Base-by-base conservation (phyloP, 257 asterid genomes). In the Solanum microdontum region DNA sequence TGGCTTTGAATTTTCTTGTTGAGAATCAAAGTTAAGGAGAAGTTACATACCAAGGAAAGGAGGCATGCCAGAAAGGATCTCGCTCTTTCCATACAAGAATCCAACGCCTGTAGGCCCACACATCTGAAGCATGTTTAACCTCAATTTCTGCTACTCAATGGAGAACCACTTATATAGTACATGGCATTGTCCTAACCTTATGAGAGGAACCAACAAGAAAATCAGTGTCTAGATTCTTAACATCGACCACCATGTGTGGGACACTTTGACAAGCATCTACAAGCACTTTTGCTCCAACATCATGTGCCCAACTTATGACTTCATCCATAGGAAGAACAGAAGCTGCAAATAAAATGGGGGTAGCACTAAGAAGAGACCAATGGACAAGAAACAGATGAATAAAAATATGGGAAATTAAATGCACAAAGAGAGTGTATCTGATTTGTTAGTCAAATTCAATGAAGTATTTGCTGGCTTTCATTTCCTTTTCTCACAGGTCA, bases 31-130 rank as follows among this genome's bases (percentile, higher is more conserved):
- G 85, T 48, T 82, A 11, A 14, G 30, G 43, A 77, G 43, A 39
- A 70, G 39, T 82, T 87, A 74, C 96, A 90, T 89, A 93, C 99
- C 98, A 89, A 96, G 89, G 92, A 97, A 97, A 88, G 99, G 99
- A 86, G 98, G 99, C 99, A 97, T 97, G 86, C 91, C 90, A 48
- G 91, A 90, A 90, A 97, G 90, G 89, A 94, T 93, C 91, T 95
- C 96, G 51, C 91, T 90, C 90, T 95, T 97, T 58, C 99, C 98
- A 86, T 96, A 94, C 89, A 97, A 93, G 95, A 97, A 95, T 88
- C 99, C 99, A 30, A 97, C 88, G 98, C 99, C 99, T 95, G 99
- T 97, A 92, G 99, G 99, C 93, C 99, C 99, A 94, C 99, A 97
- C 99, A 97, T 97, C 99, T 97, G 99, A 96, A 93, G 93, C 92